These are phyloP conservation scores for Dryas octopetala DNA, from an alignment of 306 rosid genomes.

Conservation along the genomic window DNA sequence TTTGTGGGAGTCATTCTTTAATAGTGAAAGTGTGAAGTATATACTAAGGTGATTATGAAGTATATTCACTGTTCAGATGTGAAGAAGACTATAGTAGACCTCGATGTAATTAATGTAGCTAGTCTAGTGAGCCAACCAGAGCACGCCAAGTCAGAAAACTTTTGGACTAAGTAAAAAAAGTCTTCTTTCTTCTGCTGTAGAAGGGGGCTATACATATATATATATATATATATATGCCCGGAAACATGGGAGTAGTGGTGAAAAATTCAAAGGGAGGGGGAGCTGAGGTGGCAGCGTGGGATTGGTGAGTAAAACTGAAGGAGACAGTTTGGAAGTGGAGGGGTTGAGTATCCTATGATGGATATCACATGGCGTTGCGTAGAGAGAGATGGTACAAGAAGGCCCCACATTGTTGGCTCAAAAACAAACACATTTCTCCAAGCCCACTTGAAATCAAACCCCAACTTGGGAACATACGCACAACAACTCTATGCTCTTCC, in stretches of 20 bases:
- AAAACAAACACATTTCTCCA: slow-evolving; percentile 62
- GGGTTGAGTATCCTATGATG: slow-evolving; percentile 38
- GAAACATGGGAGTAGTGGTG: slow-evolving; percentile 8
- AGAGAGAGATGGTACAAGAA: slow-evolving; percentile 63
- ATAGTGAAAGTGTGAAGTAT: too few species aligned
- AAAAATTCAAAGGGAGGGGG: not conserved
- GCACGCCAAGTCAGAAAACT: not conserved
- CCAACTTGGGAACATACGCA: slow-evolving; percentile 74
- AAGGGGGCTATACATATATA: too few species aligned
- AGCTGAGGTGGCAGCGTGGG: slow-evolving; percentile 30
- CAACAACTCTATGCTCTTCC: slow-evolving; percentile 31
- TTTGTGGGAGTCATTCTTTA: too few species aligned
- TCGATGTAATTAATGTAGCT: not conserved
- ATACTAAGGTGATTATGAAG: not conserved
- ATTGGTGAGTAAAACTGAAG: slow-evolving; percentile 28
- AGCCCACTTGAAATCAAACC: slow-evolving; percentile 72
- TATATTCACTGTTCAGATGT: not conserved
- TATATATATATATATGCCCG: not conserved
- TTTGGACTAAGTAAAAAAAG: not conserved
- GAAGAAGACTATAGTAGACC: not conserved
- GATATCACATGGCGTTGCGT: slow-evolving; percentile 79
- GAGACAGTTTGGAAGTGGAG: slow-evolving; percentile 11
- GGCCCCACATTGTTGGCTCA: slow-evolving; percentile 87
- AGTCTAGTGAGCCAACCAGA: not conserved
- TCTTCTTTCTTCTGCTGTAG: too few species aligned